These are phyloP conservation scores for Chlorencoelia australis DNA, from an alignment of 2,329 filamentous ascomycete species.

Conservation along the genomic window DNA sequence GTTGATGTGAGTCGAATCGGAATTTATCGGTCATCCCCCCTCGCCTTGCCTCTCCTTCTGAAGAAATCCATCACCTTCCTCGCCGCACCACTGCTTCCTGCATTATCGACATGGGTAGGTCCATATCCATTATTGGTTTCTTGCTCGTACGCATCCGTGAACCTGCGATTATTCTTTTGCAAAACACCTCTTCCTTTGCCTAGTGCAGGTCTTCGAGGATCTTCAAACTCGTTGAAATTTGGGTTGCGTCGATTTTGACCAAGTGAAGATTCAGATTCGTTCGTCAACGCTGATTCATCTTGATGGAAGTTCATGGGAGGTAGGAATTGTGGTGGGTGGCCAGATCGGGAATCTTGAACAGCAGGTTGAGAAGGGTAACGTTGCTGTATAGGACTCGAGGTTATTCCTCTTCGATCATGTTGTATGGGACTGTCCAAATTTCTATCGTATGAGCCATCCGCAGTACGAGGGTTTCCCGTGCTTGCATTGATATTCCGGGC, in stretches of 20 bases:
- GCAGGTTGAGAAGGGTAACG: slow-evolving; percentile 31
- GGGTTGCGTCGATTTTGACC: slow-evolving; percentile 15
- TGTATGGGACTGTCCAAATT: slow-evolving; percentile 23
- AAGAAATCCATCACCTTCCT: slow-evolving; percentile 99
- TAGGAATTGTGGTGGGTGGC: slow-evolving; percentile 17
- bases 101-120: slow-evolving; percentile 47
- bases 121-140: slow-evolving; percentile 52
- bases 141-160: slow-evolving; percentile 79
- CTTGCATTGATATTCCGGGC: slow-evolving; percentile 17
- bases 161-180: slow-evolving; percentile 78
- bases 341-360: slow-evolving; percentile 20
- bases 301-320: slow-evolving; percentile 23
- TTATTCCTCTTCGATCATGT: slow-evolving; percentile 29
- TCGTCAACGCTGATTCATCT: slow-evolving; percentile 20
- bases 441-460: slow-evolving; percentile 22
- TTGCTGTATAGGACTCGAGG: slow-evolving; percentile 32
- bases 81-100: slow-evolving; percentile 77
- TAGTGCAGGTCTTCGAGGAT: slow-evolving; percentile 17
- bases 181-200: slow-evolving; percentile 41
- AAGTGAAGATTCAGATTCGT: slow-evolving; percentile 25
- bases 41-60: slow-evolving; percentile 69
- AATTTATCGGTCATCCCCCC: slow-evolving; percentile 23
- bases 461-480: slow-evolving; percentile 13
- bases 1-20: too few species aligned
- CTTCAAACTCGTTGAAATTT: slow-evolving; percentile 19